Conservation (phyloP, 2,329 filamentous ascomycete species). For the Bipolaris gigantea region DNA sequence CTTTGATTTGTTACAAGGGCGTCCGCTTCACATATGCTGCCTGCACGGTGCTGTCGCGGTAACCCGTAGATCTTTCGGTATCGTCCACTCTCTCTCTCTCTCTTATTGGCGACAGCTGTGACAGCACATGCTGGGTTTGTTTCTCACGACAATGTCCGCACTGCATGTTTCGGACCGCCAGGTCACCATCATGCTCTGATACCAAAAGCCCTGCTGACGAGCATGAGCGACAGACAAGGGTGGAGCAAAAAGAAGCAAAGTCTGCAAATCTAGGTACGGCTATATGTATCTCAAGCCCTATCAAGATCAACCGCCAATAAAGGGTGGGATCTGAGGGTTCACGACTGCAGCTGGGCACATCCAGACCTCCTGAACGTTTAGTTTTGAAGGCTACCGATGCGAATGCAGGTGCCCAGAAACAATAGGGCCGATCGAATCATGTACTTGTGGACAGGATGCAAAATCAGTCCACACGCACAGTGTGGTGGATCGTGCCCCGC, state of each 20-base stretch:
- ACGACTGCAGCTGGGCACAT: conserved; percentile 10
- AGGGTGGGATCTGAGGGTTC: conserved; percentile 9
- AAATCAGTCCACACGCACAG: conserved; percentile 3
- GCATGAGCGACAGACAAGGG: conserved; percentile 26
- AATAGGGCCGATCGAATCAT: conserved; percentile 10
- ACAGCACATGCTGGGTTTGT: conserved; percentile 8
- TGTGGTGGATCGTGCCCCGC: conserved; percentile 1
- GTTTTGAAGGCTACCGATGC: background rate
- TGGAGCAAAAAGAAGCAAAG: conserved; percentile 5
- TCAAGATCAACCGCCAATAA: conserved; percentile 5
- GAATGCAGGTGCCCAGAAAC: background rate
- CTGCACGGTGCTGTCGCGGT: conserved; percentile 14
- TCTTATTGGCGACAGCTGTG: conserved; percentile 13
- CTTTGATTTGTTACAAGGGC: conserved; percentile 28
- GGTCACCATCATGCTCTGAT: conserved; percentile 4
- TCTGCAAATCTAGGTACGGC: conserved; percentile 7
- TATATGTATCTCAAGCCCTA: conserved; percentile 4
- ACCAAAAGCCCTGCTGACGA: conserved; percentile 25
- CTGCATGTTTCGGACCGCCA: conserved; percentile 10
- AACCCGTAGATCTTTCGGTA: conserved; percentile 22
- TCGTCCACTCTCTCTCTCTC: conserved; percentile 1
- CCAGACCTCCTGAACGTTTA: conserved; percentile 8
- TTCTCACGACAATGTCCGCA: conserved; percentile 16
- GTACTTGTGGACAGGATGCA: conserved; percentile 14
- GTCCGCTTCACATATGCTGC: conserved; percentile 15